These are phyloP conservation scores for Neurospora hispaniola DNA, from an alignment of 495 filamentous ascomycete genomes.

Conservation along the genomic window DNA sequence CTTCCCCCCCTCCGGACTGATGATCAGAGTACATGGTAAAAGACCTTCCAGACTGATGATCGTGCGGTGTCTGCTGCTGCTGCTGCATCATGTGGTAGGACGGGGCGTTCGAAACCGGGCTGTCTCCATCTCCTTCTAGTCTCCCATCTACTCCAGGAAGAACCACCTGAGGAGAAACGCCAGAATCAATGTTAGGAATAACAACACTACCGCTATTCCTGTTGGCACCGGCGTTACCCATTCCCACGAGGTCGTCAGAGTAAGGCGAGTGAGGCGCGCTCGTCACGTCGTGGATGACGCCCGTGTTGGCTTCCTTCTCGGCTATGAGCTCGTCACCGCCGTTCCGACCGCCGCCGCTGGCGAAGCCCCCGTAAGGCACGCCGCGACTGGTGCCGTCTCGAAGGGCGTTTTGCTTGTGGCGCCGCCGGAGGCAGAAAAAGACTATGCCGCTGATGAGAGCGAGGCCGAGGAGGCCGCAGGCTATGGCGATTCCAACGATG, in stretches of 20 bases:
- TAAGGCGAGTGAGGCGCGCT: slow-evolving; percentile 26
- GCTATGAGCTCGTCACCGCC: slow-evolving; percentile 26
- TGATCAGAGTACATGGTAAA: slow-evolving; percentile 31
- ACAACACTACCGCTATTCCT: neutral
- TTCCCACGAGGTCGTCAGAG: slow-evolving; percentile 18
- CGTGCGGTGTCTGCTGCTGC: neutral
- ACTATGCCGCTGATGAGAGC: slow-evolving; percentile 19
- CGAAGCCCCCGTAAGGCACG: slow-evolving; percentile 5
- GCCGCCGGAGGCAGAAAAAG: slow-evolving; percentile 27
- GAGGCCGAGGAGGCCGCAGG: slow-evolving; percentile 23
- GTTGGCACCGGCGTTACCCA: neutral
- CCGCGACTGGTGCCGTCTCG: neutral
- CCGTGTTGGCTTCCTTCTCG: slow-evolving; percentile 29
- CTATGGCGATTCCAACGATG: slow-evolving; percentile 35
- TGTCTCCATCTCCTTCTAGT: neutral
- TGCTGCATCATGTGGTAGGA: neutral
- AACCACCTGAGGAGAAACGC: neutral
- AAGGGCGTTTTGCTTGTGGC: slow-evolving; percentile 8
- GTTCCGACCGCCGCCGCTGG: slow-evolving; percentile 12
- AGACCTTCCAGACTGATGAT: slow-evolving; percentile 11
- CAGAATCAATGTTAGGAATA: neutral
- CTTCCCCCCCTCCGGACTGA: neutral
- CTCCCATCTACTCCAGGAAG: neutral
- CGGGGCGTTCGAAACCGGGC: neutral
- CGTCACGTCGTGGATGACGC: slow-evolving; percentile 14